These are phyloP conservation scores for Plasmodium knowlesi DNA, from an alignment of 169 alveolate species.

Conservation along the genomic window DNA sequence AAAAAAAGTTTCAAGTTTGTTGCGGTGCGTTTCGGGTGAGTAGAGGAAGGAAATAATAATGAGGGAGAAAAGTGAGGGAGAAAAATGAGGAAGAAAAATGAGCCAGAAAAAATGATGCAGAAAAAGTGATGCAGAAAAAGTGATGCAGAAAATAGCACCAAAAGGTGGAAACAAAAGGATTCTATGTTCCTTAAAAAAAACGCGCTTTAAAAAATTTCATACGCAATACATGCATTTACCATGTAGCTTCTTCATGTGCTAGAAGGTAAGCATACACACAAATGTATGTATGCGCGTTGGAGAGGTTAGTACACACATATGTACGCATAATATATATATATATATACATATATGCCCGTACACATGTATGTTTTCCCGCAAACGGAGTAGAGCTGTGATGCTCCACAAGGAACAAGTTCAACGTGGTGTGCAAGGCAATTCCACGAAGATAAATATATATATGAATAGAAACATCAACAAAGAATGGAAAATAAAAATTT, in stretches of 20 bases:
- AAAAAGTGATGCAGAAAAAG: too few species aligned
- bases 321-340: background rate
- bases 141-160: background rate
- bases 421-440: background rate
- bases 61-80: background rate
- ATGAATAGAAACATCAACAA: background rate
- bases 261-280: background rate
- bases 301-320: background rate
- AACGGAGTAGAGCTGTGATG: background rate
- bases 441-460: background rate
- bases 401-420: background rate
- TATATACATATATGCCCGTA: background rate
- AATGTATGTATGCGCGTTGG: background rate
- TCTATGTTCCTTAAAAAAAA: background rate
- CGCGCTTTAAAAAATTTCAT: background rate
- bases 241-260: background rate
- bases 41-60: background rate
- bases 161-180: background rate
- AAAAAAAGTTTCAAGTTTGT: constrained; percentile 25
- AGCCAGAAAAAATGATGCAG: background rate
- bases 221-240: background rate
- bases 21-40: background rate
- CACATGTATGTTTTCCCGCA: background rate
- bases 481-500: background rate
- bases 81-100: too few species aligned